These are phyloP conservation scores for Naganishia friedmannii DNA, from an alignment of 768 basidiomycete genomes.

Conservation along the genomic window DNA sequence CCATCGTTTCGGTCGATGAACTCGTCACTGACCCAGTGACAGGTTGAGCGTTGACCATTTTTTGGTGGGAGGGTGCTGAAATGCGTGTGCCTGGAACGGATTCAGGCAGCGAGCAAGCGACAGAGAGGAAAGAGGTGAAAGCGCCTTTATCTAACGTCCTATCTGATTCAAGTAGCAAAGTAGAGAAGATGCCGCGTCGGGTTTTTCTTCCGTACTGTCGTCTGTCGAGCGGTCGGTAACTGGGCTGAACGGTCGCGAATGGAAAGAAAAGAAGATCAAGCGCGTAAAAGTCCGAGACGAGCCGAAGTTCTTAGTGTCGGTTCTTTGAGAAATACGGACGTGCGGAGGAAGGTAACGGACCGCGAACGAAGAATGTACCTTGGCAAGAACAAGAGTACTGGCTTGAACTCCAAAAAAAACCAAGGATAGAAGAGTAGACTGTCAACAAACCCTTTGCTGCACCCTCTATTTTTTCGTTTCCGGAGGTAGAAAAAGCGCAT, in stretches of 20 bases:
- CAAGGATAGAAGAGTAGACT: neutral
- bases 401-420: neutral
- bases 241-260: slow-evolving; percentile 11
- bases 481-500: slow-evolving; percentile 5
- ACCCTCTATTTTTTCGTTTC: slow-evolving; percentile 13
- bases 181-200: neutral
- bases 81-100: neutral
- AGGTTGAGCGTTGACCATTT: slow-evolving; percentile 24
- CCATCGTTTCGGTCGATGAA: slow-evolving; percentile 2
- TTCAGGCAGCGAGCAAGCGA: neutral
- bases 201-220: slow-evolving; percentile 3
- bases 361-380: neutral
- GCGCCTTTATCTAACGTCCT: neutral
- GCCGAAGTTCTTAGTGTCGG: too few relatives aligned
- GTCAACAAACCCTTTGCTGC: neutral
- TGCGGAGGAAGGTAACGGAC: neutral
- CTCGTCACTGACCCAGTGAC: neutral
- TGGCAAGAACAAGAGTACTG: neutral
- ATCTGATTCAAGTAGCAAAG: neutral
- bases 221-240: slow-evolving; percentile 5
- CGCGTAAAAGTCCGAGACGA: too few relatives aligned
- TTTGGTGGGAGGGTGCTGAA: neutral
- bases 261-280: neutral
- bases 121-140: neutral
- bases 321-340: neutral